These are phyloP conservation scores for Scytalidium sp. DNA, from an alignment of 2,329 filamentous ascomycete genomes.

Conservation along the genomic window DNA sequence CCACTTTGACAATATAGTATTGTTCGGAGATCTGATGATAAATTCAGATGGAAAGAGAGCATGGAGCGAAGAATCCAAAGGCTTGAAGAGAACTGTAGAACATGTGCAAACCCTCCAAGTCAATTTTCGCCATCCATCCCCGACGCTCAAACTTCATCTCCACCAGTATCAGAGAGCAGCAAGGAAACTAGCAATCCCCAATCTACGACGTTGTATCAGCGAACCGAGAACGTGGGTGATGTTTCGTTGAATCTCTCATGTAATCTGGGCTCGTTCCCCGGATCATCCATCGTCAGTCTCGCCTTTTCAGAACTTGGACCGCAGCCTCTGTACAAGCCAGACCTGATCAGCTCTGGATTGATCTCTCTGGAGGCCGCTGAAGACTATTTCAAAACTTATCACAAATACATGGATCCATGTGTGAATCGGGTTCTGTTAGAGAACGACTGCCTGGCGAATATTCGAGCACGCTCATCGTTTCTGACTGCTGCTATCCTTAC, in stretches of 20 bases:
- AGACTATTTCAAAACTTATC: slow-evolving; percentile 27
- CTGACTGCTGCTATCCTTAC: slow-evolving; percentile 31
- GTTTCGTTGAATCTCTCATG: slow-evolving; percentile 1
- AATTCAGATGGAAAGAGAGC: not conserved
- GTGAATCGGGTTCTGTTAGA: slow-evolving; percentile 30
- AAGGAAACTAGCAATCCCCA: not conserved
- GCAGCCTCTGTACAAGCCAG: slow-evolving; percentile 11
- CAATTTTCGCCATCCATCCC: not conserved
- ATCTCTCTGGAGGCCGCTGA: slow-evolving; percentile 24
- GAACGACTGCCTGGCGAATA: slow-evolving; percentile 18
- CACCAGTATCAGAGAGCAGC: not conserved
- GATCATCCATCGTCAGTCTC: slow-evolving; percentile 17
- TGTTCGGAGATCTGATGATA: not conserved
- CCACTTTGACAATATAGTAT: not conserved
- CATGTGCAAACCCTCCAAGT: not conserved
- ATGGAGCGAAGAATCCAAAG: not conserved
- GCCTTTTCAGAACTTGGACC: not conserved
- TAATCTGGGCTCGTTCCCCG: slow-evolving; percentile 21
- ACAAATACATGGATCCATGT: slow-evolving; percentile 28
- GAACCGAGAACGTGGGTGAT: not conserved
- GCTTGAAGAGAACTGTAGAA: not conserved
- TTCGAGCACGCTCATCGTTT: slow-evolving; percentile 27
- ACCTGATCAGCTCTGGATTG: slow-evolving; percentile 24
- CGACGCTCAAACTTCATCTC: not conserved
- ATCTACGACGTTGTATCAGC: not conserved